These are phyloP conservation scores for Oryza rufipogon DNA, from an alignment of 176 grass and related monocot species.

Conservation along the genomic window DNA sequence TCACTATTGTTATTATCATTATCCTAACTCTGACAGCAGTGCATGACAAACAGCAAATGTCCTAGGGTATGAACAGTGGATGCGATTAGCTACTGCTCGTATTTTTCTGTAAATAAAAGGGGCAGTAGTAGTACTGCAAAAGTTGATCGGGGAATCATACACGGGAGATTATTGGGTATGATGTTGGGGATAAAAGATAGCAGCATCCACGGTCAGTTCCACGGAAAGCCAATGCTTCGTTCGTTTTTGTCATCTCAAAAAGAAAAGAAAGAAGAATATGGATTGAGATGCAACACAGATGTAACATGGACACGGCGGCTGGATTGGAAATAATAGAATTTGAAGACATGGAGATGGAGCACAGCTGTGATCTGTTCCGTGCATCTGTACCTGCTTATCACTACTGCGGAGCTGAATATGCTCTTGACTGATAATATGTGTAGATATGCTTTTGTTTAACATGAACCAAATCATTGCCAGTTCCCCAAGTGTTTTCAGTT, in stretches of 20 bases:
- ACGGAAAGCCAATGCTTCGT: neutral
- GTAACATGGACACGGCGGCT: constrained; percentile 1
- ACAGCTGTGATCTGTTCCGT: constrained; percentile 21
- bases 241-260: too few relatives aligned
- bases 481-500: neutral
- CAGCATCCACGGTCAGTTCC: neutral
- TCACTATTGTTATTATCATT: too few relatives aligned
- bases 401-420: neutral
- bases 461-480: neutral
- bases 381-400: constrained; percentile 29
- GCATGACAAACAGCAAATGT: neutral
- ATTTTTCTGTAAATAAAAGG: too few relatives aligned
- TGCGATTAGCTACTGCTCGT: neutral
- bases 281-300: neutral
- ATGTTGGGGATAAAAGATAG: neutral
- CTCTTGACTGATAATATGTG: neutral
- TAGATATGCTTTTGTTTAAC: constrained; percentile 13
- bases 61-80: neutral
- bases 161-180: neutral
- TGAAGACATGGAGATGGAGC: neutral
- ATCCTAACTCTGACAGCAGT: too few relatives aligned
- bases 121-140: neutral
- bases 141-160: neutral
- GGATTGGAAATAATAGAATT: neutral
- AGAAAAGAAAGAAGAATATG: neutral